Base-by-base conservation (phyloP, 345 rosid genomes). In the Salix koriyanagi region DNA sequence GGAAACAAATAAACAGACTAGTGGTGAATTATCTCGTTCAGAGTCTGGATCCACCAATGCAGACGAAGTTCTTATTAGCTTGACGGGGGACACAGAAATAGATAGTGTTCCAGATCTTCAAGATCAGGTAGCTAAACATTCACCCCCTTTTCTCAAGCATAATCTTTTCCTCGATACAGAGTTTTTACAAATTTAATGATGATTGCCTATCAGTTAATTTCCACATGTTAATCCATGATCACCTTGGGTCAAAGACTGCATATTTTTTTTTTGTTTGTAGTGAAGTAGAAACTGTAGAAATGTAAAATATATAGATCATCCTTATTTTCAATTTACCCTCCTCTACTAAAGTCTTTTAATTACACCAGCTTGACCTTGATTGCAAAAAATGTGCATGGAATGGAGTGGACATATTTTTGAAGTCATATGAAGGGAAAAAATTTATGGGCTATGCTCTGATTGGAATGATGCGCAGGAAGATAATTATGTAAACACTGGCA, bases 81-180 rank as follows among this genome's bases (percentile, higher is more conserved):
- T 91, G 85, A 90, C 90, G 26, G 95, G 90, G 32, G 93, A 93
- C 74, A 88, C 58, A 83, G 97, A 91, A 79, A 80, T 85, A 73
- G 97, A 92, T 78, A 79, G 91, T 76, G 85, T 81, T 78, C 94
- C 94, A 72, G 98, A 94, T 86, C 95, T 91, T 85, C 93, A 89
- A 85, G 93, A 87, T 75, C 99, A 92, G 97, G 99, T 96, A 75
- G 76, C 61, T 52, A 68, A 72, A 25, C 23, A 61, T 37, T 70
- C 54, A 1, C 69, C 50, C 50, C 23, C 65, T 34, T 30, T n/a
- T 69, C 60, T 73, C 48, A 14, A 37, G 80, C 37, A 32, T 16
- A 50, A 23, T 69, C 21, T 71, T 67, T 15, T 69, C 52, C 48
- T 44, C 21, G 15, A 48, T 42, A 0, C 18, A 6, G 15, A 21